Conservation (phyloP, 2,329 filamentous ascomycete species). For the Apiospora saccharicola region DNA sequence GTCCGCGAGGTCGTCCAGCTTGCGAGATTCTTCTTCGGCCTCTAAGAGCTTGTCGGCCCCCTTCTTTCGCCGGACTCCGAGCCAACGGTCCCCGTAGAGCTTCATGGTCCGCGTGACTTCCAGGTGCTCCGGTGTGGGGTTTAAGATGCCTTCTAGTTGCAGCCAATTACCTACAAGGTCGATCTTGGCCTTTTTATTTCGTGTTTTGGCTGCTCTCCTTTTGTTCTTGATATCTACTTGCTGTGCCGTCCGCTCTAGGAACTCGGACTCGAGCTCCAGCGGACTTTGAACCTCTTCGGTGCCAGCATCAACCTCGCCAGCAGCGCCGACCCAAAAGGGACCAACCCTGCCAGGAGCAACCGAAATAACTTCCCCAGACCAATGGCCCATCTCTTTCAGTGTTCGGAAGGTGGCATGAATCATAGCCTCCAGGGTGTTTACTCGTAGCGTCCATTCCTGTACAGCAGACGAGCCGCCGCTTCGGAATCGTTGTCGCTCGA, state of each 20-base stretch:
- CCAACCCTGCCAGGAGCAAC: constrained; percentile 63
- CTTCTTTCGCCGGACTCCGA: constrained; percentile 31
- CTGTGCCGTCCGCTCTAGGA: neutral
- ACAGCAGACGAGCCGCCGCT: constrained; percentile 70
- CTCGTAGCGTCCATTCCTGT: constrained; percentile 82
- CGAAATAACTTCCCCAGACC: constrained; percentile 54
- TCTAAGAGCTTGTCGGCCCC: constrained; percentile 36
- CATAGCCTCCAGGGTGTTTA: constrained; percentile 85
- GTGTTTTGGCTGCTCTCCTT: constrained; percentile 28
- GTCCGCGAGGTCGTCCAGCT: constrained; percentile 84
- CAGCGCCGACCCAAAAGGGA: constrained; percentile 57
- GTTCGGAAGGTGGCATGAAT: constrained; percentile 74
- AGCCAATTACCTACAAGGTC: constrained; percentile 66
- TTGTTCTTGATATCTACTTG: constrained; percentile 16
- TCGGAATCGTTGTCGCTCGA: constrained; percentile 69
- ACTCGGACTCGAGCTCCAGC: constrained; percentile 13
- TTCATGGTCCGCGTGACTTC: constrained; percentile 12
- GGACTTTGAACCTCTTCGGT: constrained; percentile 25
- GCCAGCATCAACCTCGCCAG: constrained; percentile 23
- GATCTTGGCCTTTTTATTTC: constrained; percentile 59
- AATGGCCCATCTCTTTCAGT: constrained; percentile 53
- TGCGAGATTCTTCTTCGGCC: constrained; percentile 53
- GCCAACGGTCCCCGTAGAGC: constrained; percentile 36
- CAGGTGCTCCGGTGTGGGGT: constrained; percentile 20
- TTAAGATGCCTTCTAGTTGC: constrained; percentile 31